Base-by-base conservation (phyloP, 2,329 filamentous ascomycete species). In the Magnaporthiopsis poae region DNA sequence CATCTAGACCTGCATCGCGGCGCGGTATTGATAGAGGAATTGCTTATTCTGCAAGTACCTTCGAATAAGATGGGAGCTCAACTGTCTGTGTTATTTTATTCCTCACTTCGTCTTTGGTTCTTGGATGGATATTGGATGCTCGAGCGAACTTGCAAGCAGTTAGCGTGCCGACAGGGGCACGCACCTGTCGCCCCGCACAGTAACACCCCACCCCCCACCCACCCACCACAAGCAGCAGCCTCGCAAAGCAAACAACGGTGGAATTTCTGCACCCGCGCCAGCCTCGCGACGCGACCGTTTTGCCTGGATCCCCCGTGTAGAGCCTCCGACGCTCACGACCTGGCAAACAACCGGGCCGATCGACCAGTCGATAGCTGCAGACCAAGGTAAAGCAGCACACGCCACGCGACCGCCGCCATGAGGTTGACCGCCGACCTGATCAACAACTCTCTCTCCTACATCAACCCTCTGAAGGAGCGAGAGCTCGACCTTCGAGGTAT, bases 401-500 rank as follows among this genome's bases (percentile, higher is more conserved):
- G 46, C 46, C 13, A 21, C 18, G 21, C 46, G 46, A 56, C 46
- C 46, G 46, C 64, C 64, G 61, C 18, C 35, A 65, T 65, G 64
- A 65, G 64, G 64, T 39, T 65, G 35, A 62, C 60, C 70, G 89
- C 91, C 72, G 95, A 98, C 79, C 88, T 98, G 75, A 96, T 99
- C 81, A 87, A 92, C 80, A 88, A 87, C 79, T 96, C 95, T 76
- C 90, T 96, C 72, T 97, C 94, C 78, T 99, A 97, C 85, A 90
- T 98, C 80, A 99, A 98, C 81, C 93, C 94, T 77, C 86, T 99
- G 79, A 96, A 95, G 82, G 95, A 99, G 86, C 92, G 95, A 80
- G 95, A 99, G 86, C 88, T 99, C 78, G 93, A 98, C 84, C 91
- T 99, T 75, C 89, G 95, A 96, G 95, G 95, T 98, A 90, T 80